Evolutionary conservation across 345 rosid genomes (phyloP).

Genomic region (Arabis alpina): DNA sequence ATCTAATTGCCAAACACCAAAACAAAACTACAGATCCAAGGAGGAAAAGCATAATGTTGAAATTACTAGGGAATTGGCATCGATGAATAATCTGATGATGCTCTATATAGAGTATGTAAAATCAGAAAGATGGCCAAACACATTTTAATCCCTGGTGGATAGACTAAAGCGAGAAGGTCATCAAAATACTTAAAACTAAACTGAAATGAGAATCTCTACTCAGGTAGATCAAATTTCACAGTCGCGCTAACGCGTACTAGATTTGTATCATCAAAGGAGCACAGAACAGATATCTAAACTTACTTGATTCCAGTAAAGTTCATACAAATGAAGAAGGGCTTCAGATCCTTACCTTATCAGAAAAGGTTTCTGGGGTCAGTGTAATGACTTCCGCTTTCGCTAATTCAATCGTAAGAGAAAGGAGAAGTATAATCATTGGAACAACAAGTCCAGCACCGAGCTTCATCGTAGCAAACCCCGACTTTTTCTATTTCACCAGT

Average conservation of each 20-base stretch:
- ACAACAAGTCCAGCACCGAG: slow-evolving; percentile 26
- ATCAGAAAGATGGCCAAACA: background rate
- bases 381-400: slow-evolving; percentile 77
- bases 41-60: slow-evolving; percentile 1
- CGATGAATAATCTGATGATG: background rate
- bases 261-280: slow-evolving; percentile 10
- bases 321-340: background rate
- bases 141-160: background rate
- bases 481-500: background rate
- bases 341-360: slow-evolving; percentile 73
- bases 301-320: background rate
- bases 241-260: background rate
- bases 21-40: background rate
- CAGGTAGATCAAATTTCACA: background rate
- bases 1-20: background rate
- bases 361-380: slow-evolving; percentile 86
- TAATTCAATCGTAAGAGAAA: slow-evolving; percentile 47
- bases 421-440: slow-evolving; percentile 30
- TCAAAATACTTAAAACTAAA: background rate
- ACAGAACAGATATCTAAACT: slow-evolving; percentile 1
- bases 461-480: slow-evolving; percentile 36
- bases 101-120: background rate
- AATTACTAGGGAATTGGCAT: background rate
- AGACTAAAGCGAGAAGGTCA: slow-evolving; percentile 16
- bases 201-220: slow-evolving; percentile 5